These are phyloP conservation scores for Claviceps pazoutovae DNA, from an alignment of 2,329 filamentous ascomycete genomes.

Conservation along the genomic window DNA sequence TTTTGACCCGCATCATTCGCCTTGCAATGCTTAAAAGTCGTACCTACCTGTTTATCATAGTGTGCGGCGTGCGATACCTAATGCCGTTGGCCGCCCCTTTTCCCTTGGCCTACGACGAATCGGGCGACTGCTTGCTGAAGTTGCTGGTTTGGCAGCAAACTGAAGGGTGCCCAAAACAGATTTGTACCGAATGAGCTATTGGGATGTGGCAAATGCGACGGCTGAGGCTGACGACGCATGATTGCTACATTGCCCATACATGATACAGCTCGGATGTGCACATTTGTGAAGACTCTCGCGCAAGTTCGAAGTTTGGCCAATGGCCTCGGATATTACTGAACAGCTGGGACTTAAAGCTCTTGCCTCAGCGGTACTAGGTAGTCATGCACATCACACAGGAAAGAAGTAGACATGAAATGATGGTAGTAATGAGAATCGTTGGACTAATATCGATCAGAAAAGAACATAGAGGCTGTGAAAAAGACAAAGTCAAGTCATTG, in stretches of 20 bases:
- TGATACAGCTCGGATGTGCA: neutral
- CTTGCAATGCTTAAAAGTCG: too few species aligned
- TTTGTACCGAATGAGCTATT: neutral
- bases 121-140: neutral
- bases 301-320: neutral
- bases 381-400: neutral
- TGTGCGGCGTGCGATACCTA: too few species aligned
- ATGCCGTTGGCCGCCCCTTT: too few species aligned
- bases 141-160: too few species aligned
- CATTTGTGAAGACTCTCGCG: neutral
- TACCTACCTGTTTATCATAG: too few species aligned
- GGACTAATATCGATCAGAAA: too few species aligned
- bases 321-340: neutral
- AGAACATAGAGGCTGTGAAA: neutral
- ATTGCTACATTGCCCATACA: neutral
- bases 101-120: too few species aligned
- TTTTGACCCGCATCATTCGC: too few species aligned
- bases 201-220: neutral
- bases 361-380: neutral
- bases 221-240: neutral
- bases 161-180: neutral
- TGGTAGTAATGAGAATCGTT: too few species aligned
- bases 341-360: neutral
- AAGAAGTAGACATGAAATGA: neutral
- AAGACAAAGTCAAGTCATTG: neutral